Evolutionary conservation across 805 yeast species (phyloP).

Genomic region (Wilhelminamyces savonicus): DNA sequence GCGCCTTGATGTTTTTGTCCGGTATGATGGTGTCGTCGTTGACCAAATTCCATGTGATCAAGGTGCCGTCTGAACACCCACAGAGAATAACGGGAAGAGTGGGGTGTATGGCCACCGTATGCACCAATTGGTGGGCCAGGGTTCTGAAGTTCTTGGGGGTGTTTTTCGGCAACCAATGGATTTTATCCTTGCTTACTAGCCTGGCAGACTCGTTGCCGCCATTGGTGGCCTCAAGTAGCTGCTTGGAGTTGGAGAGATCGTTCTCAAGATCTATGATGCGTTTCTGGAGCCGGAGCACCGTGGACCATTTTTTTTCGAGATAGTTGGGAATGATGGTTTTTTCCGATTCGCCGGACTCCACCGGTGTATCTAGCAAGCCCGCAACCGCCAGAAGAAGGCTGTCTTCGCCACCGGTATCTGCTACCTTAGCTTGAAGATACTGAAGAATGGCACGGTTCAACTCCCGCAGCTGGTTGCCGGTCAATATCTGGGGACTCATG

Average conservation of each 20-base stretch:
- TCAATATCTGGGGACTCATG: conserved; percentile 15
- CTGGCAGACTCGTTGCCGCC: conserved; percentile 1
- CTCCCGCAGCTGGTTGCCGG: conserved; percentile 39
- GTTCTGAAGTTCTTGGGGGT: conserved; percentile 42
- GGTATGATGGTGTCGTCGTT: conserved; percentile 53
- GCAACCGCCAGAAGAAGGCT: conserved; percentile 6
- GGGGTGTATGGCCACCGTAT: conserved; percentile 69
- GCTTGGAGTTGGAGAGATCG: conserved; percentile 44
- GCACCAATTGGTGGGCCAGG: conserved; percentile 51
- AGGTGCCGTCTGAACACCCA: conserved; percentile 67
- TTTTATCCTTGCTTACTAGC: no score
- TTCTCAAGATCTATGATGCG: conserved; percentile 65
- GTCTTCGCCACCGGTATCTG: conserved; percentile 10
- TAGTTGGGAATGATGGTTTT: conserved; percentile 29
- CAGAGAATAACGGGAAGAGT: conserved; percentile 55
- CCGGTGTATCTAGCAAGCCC: conserved; percentile 6
- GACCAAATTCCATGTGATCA: conserved; percentile 64
- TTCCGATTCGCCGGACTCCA: conserved; percentile 16
- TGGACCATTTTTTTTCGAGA: conserved; percentile 80
- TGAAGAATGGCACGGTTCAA: conserved; percentile 43
- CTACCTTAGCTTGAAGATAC: conserved; percentile 36
- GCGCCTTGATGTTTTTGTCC: conserved; percentile 62
- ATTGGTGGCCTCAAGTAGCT: conserved; percentile 31
- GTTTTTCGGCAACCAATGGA: conserved; percentile 59
- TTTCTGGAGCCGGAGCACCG: conserved; percentile 75